Evolutionary conservation across 2,329 filamentous ascomycete genomes (phyloP).

Genomic region (Neocucurbitaria cava): DNA sequence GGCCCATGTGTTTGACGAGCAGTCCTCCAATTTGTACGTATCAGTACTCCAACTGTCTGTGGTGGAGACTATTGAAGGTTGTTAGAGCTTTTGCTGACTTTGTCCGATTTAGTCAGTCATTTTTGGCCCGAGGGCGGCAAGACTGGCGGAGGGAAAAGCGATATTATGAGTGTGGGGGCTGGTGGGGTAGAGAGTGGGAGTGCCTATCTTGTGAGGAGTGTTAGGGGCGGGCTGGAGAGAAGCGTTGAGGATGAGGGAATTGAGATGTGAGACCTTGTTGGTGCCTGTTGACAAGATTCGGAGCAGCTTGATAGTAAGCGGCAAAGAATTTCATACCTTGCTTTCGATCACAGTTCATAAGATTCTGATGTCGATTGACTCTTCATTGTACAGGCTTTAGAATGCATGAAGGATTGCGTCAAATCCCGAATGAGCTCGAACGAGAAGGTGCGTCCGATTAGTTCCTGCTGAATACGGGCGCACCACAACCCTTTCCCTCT

Average conservation of each 20-base stretch:
- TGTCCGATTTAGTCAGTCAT: conserved; percentile 23
- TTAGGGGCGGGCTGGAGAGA: conserved; percentile 11
- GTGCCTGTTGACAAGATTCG: too few relatives aligned
- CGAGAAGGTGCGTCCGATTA: too few relatives aligned
- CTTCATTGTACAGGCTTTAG: too few relatives aligned
- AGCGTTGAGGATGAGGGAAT: background rate
- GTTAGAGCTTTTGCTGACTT: background rate
- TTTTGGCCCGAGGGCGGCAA: conserved; percentile 13
- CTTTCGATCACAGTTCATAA: too few relatives aligned
- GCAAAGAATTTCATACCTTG: too few relatives aligned
- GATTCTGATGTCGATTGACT: too few relatives aligned
- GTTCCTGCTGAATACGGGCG: too few relatives aligned
- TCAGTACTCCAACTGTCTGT: background rate
- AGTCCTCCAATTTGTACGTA: conserved; percentile 21
- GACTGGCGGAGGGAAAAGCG: conserved; percentile 18
- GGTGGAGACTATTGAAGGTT: background rate
- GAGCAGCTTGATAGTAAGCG: too few relatives aligned
- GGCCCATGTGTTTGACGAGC: conserved; percentile 33
- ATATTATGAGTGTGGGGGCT: conserved; percentile 31
- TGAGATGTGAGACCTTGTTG: background rate
- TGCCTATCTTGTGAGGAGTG: conserved; percentile 31
- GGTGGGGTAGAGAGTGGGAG: conserved; percentile 21
- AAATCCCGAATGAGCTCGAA: too few relatives aligned
- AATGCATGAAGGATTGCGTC: too few relatives aligned
- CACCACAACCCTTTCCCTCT: background rate